A percentile compares a stretch with the other conserved stretches of the same genome.
These are phyloP conservation scores for Liquidambar formosana DNA, from an alignment of 164 flowering plant genomes.

Conservation along the genomic window DNA sequence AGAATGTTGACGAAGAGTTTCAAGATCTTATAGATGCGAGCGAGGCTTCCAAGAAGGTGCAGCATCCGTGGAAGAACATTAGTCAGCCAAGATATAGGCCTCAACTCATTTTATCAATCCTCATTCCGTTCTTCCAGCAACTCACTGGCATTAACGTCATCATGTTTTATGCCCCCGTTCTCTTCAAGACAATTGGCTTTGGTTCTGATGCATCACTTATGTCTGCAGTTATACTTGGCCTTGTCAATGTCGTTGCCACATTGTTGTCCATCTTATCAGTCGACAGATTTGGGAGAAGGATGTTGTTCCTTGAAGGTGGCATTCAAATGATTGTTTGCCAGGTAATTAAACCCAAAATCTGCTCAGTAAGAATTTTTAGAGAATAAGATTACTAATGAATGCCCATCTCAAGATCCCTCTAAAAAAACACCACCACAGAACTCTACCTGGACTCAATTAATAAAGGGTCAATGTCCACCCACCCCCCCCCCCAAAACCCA, in stretches of 20 bases:
- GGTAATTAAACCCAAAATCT: constrained; percentile 14
- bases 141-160: constrained; percentile 48
- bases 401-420: too few relatives aligned
- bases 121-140: constrained; percentile 44
- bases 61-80: constrained; percentile 26
- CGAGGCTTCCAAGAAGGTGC: constrained; percentile 24
- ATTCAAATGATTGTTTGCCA: constrained; percentile 36
- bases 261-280: constrained; percentile 27
- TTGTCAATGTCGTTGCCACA: constrained; percentile 23
- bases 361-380: not conserved
- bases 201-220: constrained; percentile 8
- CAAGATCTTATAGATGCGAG: constrained; percentile 33
- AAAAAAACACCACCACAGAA: too few relatives aligned
- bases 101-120: constrained; percentile 22
- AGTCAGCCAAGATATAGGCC: constrained; percentile 28
- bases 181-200: constrained; percentile 40
- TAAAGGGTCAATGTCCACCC: too few relatives aligned
- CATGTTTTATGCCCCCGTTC: constrained; percentile 42
- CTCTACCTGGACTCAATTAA: constrained; percentile 3
- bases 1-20: constrained; percentile 31
- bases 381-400: too few relatives aligned
- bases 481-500: too few relatives aligned
- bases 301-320: constrained; percentile 37
- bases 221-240: constrained; percentile 58
- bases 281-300: constrained; percentile 33